Evolutionary conservation across 2,329 filamentous ascomycete genomes (phyloP).

Genomic region (Immersiporthe knoxdaviesiana): DNA sequence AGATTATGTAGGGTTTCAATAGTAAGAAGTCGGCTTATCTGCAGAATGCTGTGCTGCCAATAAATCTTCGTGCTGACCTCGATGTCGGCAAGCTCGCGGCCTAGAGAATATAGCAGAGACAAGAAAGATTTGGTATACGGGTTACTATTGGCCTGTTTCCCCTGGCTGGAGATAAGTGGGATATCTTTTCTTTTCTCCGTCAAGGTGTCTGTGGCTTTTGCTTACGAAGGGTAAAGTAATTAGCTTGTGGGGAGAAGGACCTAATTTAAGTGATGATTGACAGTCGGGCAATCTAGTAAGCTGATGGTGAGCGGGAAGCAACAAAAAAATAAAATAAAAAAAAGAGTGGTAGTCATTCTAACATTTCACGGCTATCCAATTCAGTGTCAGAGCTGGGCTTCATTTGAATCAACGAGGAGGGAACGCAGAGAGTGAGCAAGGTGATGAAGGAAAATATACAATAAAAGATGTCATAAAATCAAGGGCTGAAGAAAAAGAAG

Average conservation of each 20-base stretch:
- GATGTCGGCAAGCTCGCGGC: neutral
- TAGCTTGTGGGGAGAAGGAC: neutral
- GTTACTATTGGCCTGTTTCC: neutral
- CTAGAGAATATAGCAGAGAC: neutral
- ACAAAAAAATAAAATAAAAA: too few species aligned
- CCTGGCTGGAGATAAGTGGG: neutral
- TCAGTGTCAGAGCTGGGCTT: neutral
- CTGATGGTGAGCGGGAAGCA: too few species aligned
- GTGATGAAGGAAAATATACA: too few species aligned
- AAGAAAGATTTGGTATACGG: neutral
- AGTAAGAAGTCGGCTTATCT: neutral
- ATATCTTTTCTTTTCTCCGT: neutral
- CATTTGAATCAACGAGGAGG: neutral
- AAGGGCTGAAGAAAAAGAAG: neutral
- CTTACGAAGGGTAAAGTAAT: too few species aligned
- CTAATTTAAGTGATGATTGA: neutral
- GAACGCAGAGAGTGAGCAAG: too few species aligned
- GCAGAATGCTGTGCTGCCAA: neutral
- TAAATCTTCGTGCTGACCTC: neutral
- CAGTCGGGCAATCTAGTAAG: neutral
- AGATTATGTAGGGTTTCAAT: neutral
- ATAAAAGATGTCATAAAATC: neutral
- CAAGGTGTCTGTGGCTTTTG: neutral
- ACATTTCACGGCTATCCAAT: neutral
- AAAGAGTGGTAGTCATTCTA: neutral